A percentile compares a stretch with the other conserved stretches of the same genome.
phyloP scores from a whole-genome alignment of 352 stramenopile genomes.

The Paralagenidium karlingii region DNA sequence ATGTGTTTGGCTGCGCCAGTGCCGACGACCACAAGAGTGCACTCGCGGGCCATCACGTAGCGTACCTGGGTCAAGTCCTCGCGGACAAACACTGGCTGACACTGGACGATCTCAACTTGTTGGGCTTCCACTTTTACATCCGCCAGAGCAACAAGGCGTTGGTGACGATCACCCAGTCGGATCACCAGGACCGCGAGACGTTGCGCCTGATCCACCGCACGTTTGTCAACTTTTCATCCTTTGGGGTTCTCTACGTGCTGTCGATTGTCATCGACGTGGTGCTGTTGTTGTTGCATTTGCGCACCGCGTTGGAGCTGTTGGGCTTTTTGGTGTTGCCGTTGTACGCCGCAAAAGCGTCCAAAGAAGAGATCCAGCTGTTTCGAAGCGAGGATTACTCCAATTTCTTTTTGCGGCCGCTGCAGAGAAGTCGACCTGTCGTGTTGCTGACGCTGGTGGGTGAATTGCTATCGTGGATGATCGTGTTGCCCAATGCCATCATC shows the following conservation, averaged over 20 bases:
- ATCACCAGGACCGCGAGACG: background rate
- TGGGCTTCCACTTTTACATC: conserved; percentile 13
- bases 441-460: conserved; percentile 7
- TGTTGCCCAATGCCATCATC: conserved; percentile 4
- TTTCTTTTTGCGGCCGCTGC: conserved; percentile 9
- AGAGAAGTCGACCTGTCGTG: conserved; percentile 12
- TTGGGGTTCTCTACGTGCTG: conserved; percentile 3
- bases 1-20: conserved; percentile 11
- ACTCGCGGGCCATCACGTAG: conserved; percentile 7
- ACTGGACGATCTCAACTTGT: conserved; percentile 9
- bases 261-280: conserved; percentile 5
- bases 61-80: conserved; percentile 7
- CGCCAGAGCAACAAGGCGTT: conserved; percentile 11
- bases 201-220: conserved; percentile 4
- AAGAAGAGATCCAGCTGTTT: conserved; percentile 3
- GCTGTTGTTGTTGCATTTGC: conserved; percentile 8
- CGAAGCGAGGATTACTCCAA: conserved; percentile 9
- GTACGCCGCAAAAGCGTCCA: conserved; percentile 4
- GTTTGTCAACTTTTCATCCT: conserved; percentile 6
- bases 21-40: conserved; percentile 8
- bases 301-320: conserved; percentile 7
- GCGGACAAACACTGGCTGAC: conserved; percentile 15
- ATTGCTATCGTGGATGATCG: conserved; percentile 11
- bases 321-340: conserved; percentile 9
- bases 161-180: conserved; percentile 6